Evolutionary conservation across 768 basidiomycete genomes (phyloP).

Genomic region (Lanmaoa rubissima): DNA sequence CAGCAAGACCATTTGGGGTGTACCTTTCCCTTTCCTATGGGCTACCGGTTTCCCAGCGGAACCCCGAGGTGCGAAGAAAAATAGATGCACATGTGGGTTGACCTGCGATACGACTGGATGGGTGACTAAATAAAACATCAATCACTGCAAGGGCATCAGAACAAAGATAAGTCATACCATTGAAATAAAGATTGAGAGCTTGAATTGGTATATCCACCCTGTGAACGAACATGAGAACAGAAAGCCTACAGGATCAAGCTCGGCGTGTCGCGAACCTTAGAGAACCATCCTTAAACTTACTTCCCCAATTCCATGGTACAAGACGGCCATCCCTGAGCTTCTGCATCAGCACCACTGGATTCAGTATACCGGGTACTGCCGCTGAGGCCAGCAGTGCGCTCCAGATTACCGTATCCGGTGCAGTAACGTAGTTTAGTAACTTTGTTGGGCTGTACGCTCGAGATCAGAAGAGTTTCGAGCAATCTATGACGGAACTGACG

Average conservation of each 20-base stretch:
- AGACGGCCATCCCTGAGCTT: conserved; percentile 78
- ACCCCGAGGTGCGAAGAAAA: conserved; percentile 90
- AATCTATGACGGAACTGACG: conserved; percentile 42
- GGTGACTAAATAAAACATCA: conserved; percentile 53
- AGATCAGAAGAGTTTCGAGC: conserved; percentile 6
- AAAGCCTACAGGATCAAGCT: not conserved
- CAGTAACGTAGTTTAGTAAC: conserved; percentile 90
- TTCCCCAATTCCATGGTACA: conserved; percentile 94
- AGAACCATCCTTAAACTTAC: conserved; percentile 91
- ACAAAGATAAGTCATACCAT: conserved; percentile 44
- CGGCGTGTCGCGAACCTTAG: conserved; percentile 50
- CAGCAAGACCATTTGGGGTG: not conserved
- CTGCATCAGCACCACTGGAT: conserved; percentile 94
- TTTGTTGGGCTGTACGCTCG: conserved; percentile 74
- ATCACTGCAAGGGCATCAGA: not conserved
- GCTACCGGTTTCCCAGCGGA: conserved; percentile 92
- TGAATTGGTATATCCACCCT: conserved; percentile 96
- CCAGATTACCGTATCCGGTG: conserved; percentile 90
- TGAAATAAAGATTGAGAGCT: conserved; percentile 84
- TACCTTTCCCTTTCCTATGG: conserved; percentile 89
- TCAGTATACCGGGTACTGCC: conserved; percentile 92
- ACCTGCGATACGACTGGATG: conserved; percentile 94
- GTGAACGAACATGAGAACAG: not conserved
- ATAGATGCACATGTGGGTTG: conserved; percentile 88
- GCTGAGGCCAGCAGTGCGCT: conserved; percentile 82